phyloP scores from a whole-genome alignment of 2,329 filamentous ascomycete species.

The Chaetomium strumarium region DNA sequence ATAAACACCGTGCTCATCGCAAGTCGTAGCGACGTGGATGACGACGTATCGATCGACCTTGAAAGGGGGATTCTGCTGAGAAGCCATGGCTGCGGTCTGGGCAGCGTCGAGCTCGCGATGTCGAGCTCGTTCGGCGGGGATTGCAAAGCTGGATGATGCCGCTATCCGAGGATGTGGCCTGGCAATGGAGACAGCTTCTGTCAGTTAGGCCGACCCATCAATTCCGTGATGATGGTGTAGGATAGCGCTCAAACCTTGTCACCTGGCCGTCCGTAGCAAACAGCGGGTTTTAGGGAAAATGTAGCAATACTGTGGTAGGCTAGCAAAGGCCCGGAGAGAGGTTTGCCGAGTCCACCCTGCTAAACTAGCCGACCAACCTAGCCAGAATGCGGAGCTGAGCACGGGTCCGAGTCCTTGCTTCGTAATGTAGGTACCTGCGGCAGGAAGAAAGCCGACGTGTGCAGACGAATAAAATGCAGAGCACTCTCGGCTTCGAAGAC shows the following conservation, averaged over 20 bases:
- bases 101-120: conserved; percentile 11
- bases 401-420: conserved; percentile 13
- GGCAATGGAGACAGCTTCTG: not conserved
- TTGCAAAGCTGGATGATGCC: conserved; percentile 9
- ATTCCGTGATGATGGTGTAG: not conserved
- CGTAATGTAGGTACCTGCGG: conserved; percentile 11
- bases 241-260: conserved; percentile 16
- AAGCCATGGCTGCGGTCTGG: conserved; percentile 34
- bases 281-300: conserved; percentile 22
- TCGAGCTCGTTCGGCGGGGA: conserved; percentile 8
- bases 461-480: conserved; percentile 4
- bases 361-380: conserved; percentile 1
- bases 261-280: conserved; percentile 16
- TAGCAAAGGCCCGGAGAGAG: conserved; percentile 10
- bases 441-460: conserved; percentile 6
- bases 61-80: conserved; percentile 49
- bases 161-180: conserved; percentile 17
- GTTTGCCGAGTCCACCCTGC: conserved; percentile 16
- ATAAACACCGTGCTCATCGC: conserved; percentile 98
- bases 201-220: conserved; percentile 7
- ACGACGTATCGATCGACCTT: conserved; percentile 95
- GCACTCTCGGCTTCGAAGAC: not conserved
- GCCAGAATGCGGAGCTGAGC: conserved; percentile 19
- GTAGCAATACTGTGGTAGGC: conserved; percentile 9
- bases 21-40: conserved; percentile 97